Evolutionary conservation across 306 rosid genomes (phyloP).

Genomic region (Inga laurina): DNA sequence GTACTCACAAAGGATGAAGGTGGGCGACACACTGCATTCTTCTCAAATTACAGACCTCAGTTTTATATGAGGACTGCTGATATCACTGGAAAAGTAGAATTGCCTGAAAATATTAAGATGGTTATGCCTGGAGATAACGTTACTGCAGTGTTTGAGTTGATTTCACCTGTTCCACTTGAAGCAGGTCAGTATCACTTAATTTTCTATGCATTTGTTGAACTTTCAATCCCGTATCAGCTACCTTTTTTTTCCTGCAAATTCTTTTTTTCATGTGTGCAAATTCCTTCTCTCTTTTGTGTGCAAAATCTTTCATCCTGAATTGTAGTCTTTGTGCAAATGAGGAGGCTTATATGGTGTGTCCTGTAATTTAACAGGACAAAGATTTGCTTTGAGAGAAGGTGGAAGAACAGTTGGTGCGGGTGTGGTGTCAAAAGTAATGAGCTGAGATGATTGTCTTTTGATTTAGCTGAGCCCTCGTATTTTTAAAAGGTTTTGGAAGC

Average conservation of each 20-base stretch:
- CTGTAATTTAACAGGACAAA: conserved; percentile 70
- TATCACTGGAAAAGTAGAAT: conserved; percentile 89
- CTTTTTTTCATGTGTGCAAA: too few relatives aligned
- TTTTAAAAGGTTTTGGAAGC: conserved; percentile 31
- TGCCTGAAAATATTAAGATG: conserved; percentile 92
- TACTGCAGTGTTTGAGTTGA: conserved; percentile 83
- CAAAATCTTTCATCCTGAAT: neutral
- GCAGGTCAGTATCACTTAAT: conserved; percentile 55
- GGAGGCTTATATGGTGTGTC: conserved; percentile 14
- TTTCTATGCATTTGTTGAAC: neutral
- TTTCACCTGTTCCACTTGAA: conserved; percentile 90
- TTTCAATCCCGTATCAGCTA: neutral
- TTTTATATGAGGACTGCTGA: conserved; percentile 98
- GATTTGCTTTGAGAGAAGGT: conserved; percentile 99
- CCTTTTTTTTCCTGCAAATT: neutral
- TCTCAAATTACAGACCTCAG: conserved; percentile 96
- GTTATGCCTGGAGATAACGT: conserved; percentile 99
- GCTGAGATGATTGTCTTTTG: conserved; percentile 34
- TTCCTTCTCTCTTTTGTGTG: too few relatives aligned
- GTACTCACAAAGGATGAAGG: conserved; percentile 99
- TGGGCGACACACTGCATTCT: conserved; percentile 96
- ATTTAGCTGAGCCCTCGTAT: conserved; percentile 34
- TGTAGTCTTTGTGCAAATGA: neutral
- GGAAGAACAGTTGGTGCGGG: conserved; percentile 99
- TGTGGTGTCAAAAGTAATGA: conserved; percentile 90